Percentiles rank a stretch among this genome's conserved stretches.
These are phyloP conservation scores for Peltaster fructicola DNA, from an alignment of 2,329 filamentous ascomycete genomes.

Conservation along the genomic window DNA sequence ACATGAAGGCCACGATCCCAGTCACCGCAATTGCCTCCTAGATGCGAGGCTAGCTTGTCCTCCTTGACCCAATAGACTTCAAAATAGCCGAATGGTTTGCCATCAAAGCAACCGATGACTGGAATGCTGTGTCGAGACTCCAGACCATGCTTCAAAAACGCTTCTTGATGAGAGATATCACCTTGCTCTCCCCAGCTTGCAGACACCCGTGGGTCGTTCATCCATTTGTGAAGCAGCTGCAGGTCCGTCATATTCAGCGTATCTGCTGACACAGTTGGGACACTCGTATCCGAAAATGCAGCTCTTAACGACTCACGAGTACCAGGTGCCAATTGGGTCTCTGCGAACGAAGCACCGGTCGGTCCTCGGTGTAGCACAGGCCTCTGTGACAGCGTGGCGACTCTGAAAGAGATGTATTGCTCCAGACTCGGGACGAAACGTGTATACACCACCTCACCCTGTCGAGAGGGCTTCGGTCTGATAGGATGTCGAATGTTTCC, in stretches of 20 bases:
- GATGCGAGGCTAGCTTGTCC: conserved; percentile 54
- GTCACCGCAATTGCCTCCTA: conserved; percentile 48
- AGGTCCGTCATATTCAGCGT: conserved; percentile 32
- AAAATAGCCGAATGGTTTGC: conserved; percentile 89
- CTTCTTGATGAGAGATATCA: conserved; percentile 37
- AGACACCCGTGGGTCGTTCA: conserved; percentile 67
- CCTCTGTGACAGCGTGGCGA: conserved; percentile 51
- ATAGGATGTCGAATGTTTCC: conserved; percentile 69
- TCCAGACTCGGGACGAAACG: conserved; percentile 66
- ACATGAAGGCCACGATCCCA: conserved; percentile 83
- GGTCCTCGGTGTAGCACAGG: conserved; percentile 49
- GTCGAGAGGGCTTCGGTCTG: conserved; percentile 70
- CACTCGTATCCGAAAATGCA: conserved; percentile 2
- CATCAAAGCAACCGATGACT: conserved; percentile 84
- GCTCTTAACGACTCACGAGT: conserved; percentile 2
- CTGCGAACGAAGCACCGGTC: neutral
- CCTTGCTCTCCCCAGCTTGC: conserved; percentile 65
- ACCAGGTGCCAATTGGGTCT: conserved; percentile 1
- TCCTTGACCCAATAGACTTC: conserved; percentile 98
- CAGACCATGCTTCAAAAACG: conserved; percentile 51
- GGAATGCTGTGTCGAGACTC: conserved; percentile 65
- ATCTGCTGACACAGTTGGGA: conserved; percentile 4
- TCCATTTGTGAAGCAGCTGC: conserved; percentile 68
- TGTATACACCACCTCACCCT: conserved; percentile 82
- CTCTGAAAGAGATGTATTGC: conserved; percentile 77